Percentiles rank a stretch among this genome's conserved stretches.
Evolutionary conservation across 2,329 filamentous ascomycete genomes (phyloP).

Genomic region (Aspergillus versicolor): DNA sequence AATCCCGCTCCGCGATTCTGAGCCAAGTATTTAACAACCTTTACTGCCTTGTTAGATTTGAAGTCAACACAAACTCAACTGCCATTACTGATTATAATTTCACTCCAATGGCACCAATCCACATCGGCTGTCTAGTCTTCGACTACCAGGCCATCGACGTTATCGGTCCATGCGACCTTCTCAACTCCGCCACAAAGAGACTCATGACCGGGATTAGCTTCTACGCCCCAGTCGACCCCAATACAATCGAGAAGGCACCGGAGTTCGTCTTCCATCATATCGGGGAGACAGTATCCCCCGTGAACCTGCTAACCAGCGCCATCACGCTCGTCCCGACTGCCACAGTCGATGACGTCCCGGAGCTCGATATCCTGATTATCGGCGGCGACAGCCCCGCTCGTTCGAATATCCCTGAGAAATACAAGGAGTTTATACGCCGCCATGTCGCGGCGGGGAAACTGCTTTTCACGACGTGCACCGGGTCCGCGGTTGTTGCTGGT

Average conservation of each 20-base stretch:
- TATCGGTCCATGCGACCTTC: slow-evolving; percentile 5
- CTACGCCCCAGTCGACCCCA: neutral
- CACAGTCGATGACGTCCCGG: neutral
- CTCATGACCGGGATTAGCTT: neutral
- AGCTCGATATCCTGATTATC: neutral
- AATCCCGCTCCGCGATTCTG: neutral
- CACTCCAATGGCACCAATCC: neutral
- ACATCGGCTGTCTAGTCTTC: slow-evolving; percentile 5
- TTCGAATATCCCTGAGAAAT: neutral
- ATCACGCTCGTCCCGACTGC: neutral
- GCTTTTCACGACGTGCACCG: slow-evolving; percentile 3
- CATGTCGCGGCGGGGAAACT: neutral
- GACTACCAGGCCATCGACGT: slow-evolving; percentile 8
- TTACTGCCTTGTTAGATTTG: neutral
- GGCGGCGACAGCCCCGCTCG: neutral
- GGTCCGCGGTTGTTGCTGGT: neutral
- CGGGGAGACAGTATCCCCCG: neutral
- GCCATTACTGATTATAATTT: neutral
- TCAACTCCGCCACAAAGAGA: neutral
- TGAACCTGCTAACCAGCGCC: neutral
- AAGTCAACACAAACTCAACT: neutral
- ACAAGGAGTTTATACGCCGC: neutral
- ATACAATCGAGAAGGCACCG: neutral
- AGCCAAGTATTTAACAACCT: neutral
- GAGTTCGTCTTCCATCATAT: slow-evolving; percentile 7